phyloP scores from a whole-genome alignment of 306 rosid species.

The Prunus mume region DNA sequence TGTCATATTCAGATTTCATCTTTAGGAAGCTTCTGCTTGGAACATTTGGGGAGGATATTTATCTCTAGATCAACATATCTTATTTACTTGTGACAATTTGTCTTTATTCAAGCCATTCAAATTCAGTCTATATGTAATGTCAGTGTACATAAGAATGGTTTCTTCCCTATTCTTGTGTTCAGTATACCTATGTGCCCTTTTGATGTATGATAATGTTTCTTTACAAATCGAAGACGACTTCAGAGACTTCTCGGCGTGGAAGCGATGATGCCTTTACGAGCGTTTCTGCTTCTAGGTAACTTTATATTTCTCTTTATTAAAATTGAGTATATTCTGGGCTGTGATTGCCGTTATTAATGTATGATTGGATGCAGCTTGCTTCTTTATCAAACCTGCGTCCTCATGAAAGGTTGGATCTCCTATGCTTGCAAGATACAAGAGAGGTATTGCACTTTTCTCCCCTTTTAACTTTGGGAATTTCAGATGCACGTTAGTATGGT shows the following conservation, averaged over 20 bases:
- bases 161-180: background rate
- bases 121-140: background rate
- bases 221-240: conserved; percentile 65
- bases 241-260: conserved; percentile 70
- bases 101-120: background rate
- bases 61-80: too few species aligned
- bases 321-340: conserved; percentile 2
- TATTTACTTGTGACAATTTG: background rate
- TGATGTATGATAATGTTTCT: conserved; percentile 4
- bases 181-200: background rate
- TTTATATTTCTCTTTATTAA: background rate
- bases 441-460: too few species aligned
- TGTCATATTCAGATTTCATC: too few species aligned
- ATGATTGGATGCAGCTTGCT: conserved; percentile 54
- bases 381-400: conserved; percentile 81
- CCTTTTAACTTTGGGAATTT: too few species aligned
- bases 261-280: conserved; percentile 83
- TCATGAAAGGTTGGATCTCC: background rate
- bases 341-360: conserved; percentile 18
- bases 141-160: background rate
- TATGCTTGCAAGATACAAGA: too few species aligned
- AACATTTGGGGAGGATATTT: too few species aligned
- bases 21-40: too few species aligned
- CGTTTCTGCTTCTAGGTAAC: conserved; percentile 90
- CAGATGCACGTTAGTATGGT: background rate